Percentiles rank a stretch among this genome's conserved stretches.
Evolutionary conservation across 768 basidiomycete species (phyloP).

Genomic region (Coprinellus micaceus): DNA sequence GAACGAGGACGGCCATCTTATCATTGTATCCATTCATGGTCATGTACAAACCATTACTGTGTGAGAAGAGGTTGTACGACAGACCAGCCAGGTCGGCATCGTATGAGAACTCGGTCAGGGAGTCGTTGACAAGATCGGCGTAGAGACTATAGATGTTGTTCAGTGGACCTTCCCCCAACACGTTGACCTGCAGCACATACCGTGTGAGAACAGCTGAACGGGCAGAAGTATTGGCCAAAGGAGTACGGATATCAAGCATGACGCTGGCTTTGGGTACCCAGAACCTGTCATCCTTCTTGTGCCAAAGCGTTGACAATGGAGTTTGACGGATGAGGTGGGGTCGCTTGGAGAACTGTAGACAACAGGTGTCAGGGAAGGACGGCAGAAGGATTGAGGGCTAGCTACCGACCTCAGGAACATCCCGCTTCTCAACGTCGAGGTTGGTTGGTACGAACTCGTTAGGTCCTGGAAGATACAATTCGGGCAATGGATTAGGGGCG

Average conservation of each 20-base stretch:
- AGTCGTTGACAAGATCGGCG: conserved; percentile 81
- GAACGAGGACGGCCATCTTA: conserved; percentile 72
- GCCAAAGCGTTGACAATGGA: conserved; percentile 74
- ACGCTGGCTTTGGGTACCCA: conserved; percentile 90
- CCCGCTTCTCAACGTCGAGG: conserved; percentile 76
- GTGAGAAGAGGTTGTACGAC: conserved; percentile 60
- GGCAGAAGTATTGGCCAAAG: conserved; percentile 57
- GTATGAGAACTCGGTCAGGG: conserved; percentile 87
- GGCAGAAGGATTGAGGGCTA: too few species aligned
- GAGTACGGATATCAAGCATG: conserved; percentile 70
- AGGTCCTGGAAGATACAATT: conserved; percentile 74
- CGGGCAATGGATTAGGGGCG: conserved; percentile 57
- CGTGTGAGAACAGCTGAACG: conserved; percentile 71
- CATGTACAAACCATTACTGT: conserved; percentile 64
- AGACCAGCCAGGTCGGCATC: conserved; percentile 91
- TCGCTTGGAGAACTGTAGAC: conserved; percentile 34
- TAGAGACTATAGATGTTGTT: conserved; percentile 53
- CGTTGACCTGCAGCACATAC: too few species aligned
- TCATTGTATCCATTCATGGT: conserved; percentile 86
- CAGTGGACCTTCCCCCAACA: too few species aligned
- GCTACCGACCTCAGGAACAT: conserved; percentile 58
- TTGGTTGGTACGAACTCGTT: conserved; percentile 91
- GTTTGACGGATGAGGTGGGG: conserved; percentile 77
- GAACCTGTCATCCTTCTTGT: conserved; percentile 96
- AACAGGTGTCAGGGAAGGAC: not conserved